Evolutionary conservation across 257 asterid species (phyloP), one percentile per base, ranked within the genome.

Genomic region (Capsicum pubescens): DNA sequence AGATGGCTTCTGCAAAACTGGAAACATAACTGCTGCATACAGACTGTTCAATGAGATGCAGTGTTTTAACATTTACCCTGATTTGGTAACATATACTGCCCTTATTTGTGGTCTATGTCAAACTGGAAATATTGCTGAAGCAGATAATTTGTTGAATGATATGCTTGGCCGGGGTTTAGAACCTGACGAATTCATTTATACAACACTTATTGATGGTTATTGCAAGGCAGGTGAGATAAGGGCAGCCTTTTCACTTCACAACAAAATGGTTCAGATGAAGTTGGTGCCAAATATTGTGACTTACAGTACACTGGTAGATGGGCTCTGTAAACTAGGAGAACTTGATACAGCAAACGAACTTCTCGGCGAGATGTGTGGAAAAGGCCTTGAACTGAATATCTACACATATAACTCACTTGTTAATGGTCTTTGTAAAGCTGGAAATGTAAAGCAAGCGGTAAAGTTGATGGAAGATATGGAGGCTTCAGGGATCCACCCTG

Each of bases 311-410:
- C 85, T 95, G 87, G 99, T 93, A 87, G 98, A 96, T 80, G 98
- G 98, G 87, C 98, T 95, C 17, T 94, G 98, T 84, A 96, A 96
- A 93, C 89, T 89, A 35, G 98, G 98, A 74, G 97, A 94, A 81
- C 84, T 95, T 70, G 98, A 89, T 84, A 89, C 91, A 55, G 98
- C 98, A 59, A 93, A 88, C 48, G 98, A 94, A 85, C 98, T 95
- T 83, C 94, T 96, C 86, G 94, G 82, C 11, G 95, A 90, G 85
- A 93, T 96, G 91, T 84, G 92, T 79, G 90, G 86, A 50, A 94
- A 89, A 86, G 98, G 99, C 9, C 93, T 92, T 60, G 89, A 91
- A 84, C 91, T 91, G 79, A 96, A 96, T 83, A 89, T 92, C 56
- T 90, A 89, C 87, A 93, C 95, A 2, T 96, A 92, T 88, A 96